Conservation (phyloP, 164 flowering plant genomes). For the Cinnamomum chago region DNA sequence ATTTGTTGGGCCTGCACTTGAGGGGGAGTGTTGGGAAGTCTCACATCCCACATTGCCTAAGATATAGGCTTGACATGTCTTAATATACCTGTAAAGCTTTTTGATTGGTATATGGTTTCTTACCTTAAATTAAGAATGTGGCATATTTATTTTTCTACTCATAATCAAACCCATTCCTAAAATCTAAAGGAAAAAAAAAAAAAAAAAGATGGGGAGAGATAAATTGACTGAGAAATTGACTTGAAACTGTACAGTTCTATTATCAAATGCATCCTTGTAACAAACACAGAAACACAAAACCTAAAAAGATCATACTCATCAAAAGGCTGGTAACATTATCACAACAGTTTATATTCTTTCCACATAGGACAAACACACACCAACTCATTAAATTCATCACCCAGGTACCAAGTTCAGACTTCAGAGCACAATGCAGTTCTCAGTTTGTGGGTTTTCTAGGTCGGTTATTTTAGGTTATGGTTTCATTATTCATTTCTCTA, state of each 20-base stretch:
- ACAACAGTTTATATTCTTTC: not conserved
- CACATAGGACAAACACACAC: not conserved
- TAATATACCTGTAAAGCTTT: too few relatives aligned
- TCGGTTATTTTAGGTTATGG: not conserved
- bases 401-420: not conserved
- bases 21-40: too few relatives aligned
- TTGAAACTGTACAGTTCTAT: not conserved
- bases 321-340: not conserved
- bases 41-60: too few relatives aligned
- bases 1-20: too few relatives aligned
- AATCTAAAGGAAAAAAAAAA: too few relatives aligned
- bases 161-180: too few relatives aligned
- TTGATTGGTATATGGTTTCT: too few relatives aligned
- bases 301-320: not conserved
- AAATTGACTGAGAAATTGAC: not conserved
- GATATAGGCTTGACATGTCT: too few relatives aligned
- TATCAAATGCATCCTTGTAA: not conserved
- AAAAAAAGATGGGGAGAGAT: not conserved
- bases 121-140: too few relatives aligned
- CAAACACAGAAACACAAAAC: not conserved
- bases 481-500: not conserved
- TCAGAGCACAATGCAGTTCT: not conserved
- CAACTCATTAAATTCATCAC: conserved; percentile 7
- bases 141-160: too few relatives aligned
- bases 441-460: not conserved